phyloP scores from a whole-genome alignment of 768 basidiomycete genomes.

The Mycena sanguinolenta region DNA sequence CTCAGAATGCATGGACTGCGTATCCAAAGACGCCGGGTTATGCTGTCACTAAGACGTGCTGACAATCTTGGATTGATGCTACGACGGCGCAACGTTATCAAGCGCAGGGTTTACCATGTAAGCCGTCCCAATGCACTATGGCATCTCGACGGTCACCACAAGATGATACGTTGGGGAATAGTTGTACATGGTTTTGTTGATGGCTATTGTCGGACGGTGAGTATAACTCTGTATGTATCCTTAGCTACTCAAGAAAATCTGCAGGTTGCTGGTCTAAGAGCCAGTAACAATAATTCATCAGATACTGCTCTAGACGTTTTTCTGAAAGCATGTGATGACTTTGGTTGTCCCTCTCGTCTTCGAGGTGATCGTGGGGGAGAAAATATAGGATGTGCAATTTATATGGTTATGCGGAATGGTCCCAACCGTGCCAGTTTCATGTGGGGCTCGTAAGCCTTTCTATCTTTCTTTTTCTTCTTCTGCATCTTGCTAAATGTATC shows the following conservation, averaged over 20 bases:
- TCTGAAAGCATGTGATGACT: neutral
- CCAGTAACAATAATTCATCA: constrained; percentile 29
- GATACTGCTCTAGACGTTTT: constrained; percentile 18
- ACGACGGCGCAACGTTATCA: neutral
- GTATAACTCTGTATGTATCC: neutral
- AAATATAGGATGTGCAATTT: constrained; percentile 44
- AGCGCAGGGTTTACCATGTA: neutral
- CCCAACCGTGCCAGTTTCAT: no score
- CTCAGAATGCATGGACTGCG: neutral
- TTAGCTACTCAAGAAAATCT: neutral
- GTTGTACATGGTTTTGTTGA: neutral
- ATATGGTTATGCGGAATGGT: no score
- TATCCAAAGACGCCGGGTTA: neutral
- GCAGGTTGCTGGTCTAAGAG: constrained; percentile 32
- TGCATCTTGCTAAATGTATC: no score
- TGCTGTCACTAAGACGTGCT: neutral
- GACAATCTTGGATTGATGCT: no score
- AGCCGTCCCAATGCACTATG: neutral
- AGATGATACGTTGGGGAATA: neutral
- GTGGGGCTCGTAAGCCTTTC: no score
- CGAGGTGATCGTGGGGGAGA: constrained; percentile 44
- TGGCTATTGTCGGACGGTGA: no score
- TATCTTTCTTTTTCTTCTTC: neutral
- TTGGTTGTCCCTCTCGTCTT: constrained; percentile 37
- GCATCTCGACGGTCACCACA: neutral